Conservation (phyloP, 163 green algal genomes). For the Scenedesmus sp. region DNA sequence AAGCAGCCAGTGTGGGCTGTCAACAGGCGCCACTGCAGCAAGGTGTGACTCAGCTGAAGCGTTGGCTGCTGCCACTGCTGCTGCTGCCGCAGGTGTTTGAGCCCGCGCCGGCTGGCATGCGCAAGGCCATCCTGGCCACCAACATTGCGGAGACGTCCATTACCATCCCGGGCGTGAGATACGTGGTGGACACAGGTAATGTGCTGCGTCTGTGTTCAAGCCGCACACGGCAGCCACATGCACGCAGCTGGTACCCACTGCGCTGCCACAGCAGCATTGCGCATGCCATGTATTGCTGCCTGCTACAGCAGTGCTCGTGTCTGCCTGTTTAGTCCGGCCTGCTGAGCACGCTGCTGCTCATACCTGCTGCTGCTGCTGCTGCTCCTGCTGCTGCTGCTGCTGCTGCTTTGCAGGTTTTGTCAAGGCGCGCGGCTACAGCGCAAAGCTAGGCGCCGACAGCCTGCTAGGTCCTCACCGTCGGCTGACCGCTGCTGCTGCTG, state of each 20-base stretch:
- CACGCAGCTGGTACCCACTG: not conserved
- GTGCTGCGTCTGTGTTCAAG: not conserved
- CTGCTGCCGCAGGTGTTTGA: constrained; percentile 77
- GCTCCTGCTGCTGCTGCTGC: no score
- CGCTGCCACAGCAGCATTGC: not conserved
- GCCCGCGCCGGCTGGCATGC: constrained; percentile 66
- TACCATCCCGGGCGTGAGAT: constrained; percentile 90
- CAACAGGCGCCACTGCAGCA: no score
- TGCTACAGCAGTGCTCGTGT: no score
- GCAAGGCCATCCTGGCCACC: constrained; percentile 92
- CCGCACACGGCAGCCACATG: not conserved
- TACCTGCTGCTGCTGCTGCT: not conserved
- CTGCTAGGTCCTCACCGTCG: no score
- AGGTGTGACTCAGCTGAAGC: not conserved
- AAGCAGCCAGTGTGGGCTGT: no score
- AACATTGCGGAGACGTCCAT: constrained; percentile 97
- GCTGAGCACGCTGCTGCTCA: not conserved
- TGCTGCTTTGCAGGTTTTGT: constrained; percentile 76
- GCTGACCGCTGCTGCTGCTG: no score
- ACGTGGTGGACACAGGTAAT: constrained; percentile 90
- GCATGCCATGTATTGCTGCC: no score
- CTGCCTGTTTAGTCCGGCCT: no score
- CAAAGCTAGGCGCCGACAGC: constrained; percentile 81
- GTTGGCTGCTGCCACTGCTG: not conserved
- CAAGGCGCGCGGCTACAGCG: constrained; percentile 88